Evolutionary conservation across 805 yeast genomes (phyloP).

Genomic region (Schwanniomyces vanrijiae): DNA sequence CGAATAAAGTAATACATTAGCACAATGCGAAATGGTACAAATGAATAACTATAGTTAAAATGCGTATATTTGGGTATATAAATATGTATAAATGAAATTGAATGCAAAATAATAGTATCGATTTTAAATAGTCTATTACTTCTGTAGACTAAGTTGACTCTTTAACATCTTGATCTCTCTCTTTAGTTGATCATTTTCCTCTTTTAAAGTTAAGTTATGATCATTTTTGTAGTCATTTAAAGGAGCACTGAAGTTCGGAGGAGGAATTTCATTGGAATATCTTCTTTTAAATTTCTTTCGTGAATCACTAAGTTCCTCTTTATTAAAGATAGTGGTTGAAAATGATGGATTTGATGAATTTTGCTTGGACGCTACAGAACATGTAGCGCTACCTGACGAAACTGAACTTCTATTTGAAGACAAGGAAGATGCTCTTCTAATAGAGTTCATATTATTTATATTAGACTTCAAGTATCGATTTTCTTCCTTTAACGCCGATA

Average conservation of each 20-base stretch:
- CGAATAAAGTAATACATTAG: neutral
- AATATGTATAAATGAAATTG: neutral
- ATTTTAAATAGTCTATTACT: neutral
- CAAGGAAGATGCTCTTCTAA: neutral
- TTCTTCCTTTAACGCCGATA: constrained; percentile 53
- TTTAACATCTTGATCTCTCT: neutral
- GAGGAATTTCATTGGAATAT: constrained; percentile 1
- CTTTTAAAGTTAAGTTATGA: neutral
- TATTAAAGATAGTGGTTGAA: neutral
- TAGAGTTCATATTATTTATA: neutral
- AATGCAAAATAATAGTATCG: neutral
- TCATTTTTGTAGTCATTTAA: neutral
- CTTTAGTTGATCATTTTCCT: neutral
- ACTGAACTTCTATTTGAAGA: constrained; percentile 1
- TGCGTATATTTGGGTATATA: neutral
- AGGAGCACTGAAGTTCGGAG: neutral
- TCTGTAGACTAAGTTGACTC: neutral
- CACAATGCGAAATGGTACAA: neutral
- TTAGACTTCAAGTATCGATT: constrained; percentile 36
- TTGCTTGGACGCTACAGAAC: neutral
- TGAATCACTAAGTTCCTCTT: neutral
- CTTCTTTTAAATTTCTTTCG: constrained; percentile 1
- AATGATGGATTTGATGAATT: neutral
- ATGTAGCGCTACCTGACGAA: neutral
- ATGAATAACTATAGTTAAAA: neutral